A percentile compares a stretch with the other conserved stretches of the same genome.
These are phyloP conservation scores for Fusarium pseudograminearum DNA, from an alignment of 2,329 filamentous ascomycete genomes.

Conservation along the genomic window DNA sequence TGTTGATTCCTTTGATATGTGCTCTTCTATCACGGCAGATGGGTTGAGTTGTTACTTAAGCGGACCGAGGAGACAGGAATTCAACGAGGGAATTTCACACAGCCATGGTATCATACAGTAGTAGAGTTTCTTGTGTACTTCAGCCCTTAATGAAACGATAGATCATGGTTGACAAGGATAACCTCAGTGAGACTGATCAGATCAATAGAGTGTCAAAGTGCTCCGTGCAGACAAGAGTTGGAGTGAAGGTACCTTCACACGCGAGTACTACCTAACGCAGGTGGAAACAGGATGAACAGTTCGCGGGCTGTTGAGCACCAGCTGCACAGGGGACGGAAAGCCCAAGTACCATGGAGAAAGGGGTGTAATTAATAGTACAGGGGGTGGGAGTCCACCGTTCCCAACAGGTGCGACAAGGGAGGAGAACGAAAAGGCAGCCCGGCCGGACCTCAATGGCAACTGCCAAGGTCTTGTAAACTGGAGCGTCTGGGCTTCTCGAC, in stretches of 20 bases:
- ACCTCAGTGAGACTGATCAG: slow-evolving; percentile 9
- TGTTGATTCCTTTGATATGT: slow-evolving; percentile 1
- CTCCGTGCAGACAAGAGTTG: slow-evolving; percentile 9
- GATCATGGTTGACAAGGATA: slow-evolving; percentile 41
- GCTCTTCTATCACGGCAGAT: background rate
- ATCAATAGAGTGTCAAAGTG: slow-evolving; percentile 16
- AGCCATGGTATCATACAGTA: slow-evolving; percentile 3
- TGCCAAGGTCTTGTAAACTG: slow-evolving; percentile 16
- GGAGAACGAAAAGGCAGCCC: slow-evolving; percentile 16
- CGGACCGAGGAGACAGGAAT: background rate
- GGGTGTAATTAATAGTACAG: slow-evolving; percentile 34
- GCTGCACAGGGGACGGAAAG: slow-evolving; percentile 33
- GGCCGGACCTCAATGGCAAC: slow-evolving; percentile 1
- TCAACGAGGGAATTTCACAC: background rate
- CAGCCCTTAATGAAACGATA: slow-evolving; percentile 5
- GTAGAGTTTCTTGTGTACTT: background rate
- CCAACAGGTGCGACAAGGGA: slow-evolving; percentile 44
- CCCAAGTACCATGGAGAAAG: slow-evolving; percentile 9
- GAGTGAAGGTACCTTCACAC: background rate
- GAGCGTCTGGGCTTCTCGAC: background rate
- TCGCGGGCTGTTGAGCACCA: slow-evolving; percentile 24
- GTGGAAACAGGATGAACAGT: slow-evolving; percentile 45
- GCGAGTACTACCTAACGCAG: slow-evolving; percentile 20
- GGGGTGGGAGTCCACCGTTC: slow-evolving; percentile 25
- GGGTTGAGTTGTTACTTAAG: background rate